These are phyloP conservation scores for Yamadazyma trypodendri DNA, from an alignment of 1,139 yeast species.

Conservation along the genomic window DNA sequence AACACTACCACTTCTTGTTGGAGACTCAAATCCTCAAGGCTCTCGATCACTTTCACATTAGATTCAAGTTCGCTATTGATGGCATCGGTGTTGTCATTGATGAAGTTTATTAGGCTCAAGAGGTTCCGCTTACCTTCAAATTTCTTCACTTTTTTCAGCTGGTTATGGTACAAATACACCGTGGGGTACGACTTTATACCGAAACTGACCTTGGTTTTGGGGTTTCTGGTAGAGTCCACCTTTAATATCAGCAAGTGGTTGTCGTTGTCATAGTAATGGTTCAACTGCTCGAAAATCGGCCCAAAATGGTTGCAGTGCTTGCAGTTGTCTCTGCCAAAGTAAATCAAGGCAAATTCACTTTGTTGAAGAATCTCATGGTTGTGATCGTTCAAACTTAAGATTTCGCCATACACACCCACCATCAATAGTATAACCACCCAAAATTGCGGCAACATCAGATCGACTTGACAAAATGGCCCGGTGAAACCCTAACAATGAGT, in stretches of 20 bases:
- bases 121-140: slow-evolving; percentile 25
- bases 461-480: background rate
- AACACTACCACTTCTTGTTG: slow-evolving; percentile 27
- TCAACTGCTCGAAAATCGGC: slow-evolving; percentile 36
- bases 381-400: slow-evolving; percentile 10
- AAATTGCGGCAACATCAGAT: background rate
- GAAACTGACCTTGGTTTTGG: slow-evolving; percentile 25
- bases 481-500: background rate
- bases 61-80: slow-evolving; percentile 15
- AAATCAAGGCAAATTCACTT: slow-evolving; percentile 37
- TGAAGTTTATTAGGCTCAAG: slow-evolving; percentile 23
- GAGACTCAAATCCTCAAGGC: slow-evolving; percentile 4
- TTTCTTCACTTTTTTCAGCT: slow-evolving; percentile 25
- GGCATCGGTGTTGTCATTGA: slow-evolving; percentile 18
- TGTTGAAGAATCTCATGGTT: slow-evolving; percentile 10
- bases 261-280: slow-evolving; percentile 24
- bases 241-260: slow-evolving; percentile 30
- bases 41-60: slow-evolving; percentile 10
- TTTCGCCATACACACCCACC: slow-evolving; percentile 4
- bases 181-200: slow-evolving; percentile 31
- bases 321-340: slow-evolving; percentile 41
- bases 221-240: slow-evolving; percentile 27
- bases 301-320: slow-evolving; percentile 34
- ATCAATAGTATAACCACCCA: background rate
- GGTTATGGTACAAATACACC: slow-evolving; percentile 28